These are phyloP conservation scores for Phoenix dactylifera DNA, from an alignment of 176 grass and related monocot genomes.

Conservation along the genomic window DNA sequence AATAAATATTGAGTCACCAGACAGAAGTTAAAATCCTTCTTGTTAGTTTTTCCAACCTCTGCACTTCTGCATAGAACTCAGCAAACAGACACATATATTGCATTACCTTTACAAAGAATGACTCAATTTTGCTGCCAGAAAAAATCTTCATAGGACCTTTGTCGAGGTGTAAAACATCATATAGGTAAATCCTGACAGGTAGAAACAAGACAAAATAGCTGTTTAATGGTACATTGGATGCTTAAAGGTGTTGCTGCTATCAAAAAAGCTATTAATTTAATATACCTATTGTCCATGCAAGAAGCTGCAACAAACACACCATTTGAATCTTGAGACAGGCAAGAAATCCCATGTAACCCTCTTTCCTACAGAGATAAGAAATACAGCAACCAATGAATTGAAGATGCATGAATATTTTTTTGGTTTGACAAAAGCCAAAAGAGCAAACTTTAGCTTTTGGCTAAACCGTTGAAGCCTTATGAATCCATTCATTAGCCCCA, in stretches of 20 bases:
- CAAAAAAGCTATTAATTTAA: background rate
- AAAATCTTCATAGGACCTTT: constrained; percentile 74
- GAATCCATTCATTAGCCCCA: too few species aligned
- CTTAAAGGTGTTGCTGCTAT: background rate
- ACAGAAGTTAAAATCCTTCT: background rate
- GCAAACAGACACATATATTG: too few species aligned
- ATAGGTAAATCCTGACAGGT: constrained; percentile 74
- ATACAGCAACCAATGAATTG: constrained; percentile 4
- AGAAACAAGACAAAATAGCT: background rate
- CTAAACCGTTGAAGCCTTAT: too few species aligned
- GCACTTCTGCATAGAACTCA: too few species aligned
- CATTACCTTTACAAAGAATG: constrained; percentile 88
- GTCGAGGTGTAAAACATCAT: constrained; percentile 65
- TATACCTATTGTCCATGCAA: constrained; percentile 91
- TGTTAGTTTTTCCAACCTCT: too few species aligned
- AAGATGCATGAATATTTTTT: too few species aligned
- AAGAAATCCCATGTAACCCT: constrained; percentile 77
- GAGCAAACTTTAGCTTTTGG: background rate
- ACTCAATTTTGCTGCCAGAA: constrained; percentile 80
- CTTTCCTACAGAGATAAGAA: constrained; percentile 41
- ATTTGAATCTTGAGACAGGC: constrained; percentile 75
- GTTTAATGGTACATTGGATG: constrained; percentile 7
- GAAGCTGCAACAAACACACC: constrained; percentile 65
- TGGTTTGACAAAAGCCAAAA: background rate
- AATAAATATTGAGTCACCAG: background rate